phyloP scores from a whole-genome alignment of 345 rosid species.

The Sapria himalayana region DNA sequence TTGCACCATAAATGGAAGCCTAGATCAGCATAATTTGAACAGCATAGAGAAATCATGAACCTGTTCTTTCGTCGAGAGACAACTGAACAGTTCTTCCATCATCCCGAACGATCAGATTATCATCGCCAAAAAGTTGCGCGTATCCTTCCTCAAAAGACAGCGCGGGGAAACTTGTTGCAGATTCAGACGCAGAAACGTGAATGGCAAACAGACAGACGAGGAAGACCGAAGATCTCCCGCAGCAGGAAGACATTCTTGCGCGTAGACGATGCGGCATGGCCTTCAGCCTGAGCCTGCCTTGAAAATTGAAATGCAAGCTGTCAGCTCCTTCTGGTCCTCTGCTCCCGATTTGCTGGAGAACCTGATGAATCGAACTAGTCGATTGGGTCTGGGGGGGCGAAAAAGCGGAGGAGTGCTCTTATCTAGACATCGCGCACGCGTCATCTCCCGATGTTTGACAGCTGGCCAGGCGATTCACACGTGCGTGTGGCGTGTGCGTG shows the following conservation, averaged over 20 bases:
- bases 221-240: conserved; percentile 14
- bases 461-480: no score
- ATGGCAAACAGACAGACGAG: conserved; percentile 16
- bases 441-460: no score
- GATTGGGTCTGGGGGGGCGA: no score
- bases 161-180: conserved; percentile 25
- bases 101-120: conserved; percentile 42
- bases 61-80: conserved; percentile 76
- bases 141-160: conserved; percentile 80
- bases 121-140: conserved; percentile 69
- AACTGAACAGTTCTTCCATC: conserved; percentile 77
- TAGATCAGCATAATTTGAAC: no score
- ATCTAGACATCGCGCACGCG: no score
- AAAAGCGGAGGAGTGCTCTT: no score
- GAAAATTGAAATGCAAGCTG: no score
- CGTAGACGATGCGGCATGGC: background rate
- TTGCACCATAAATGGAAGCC: no score
- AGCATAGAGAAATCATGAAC: no score
- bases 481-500: no score
- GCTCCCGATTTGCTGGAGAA: conserved; percentile 2
- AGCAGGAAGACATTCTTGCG: background rate
- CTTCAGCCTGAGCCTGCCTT: background rate
- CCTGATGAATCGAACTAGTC: no score
- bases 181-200: conserved; percentile 43
- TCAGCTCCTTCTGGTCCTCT: background rate